These are phyloP conservation scores for Psilocybe subaeruginosa DNA, from an alignment of 768 basidiomycete species.

Conservation along the genomic window DNA sequence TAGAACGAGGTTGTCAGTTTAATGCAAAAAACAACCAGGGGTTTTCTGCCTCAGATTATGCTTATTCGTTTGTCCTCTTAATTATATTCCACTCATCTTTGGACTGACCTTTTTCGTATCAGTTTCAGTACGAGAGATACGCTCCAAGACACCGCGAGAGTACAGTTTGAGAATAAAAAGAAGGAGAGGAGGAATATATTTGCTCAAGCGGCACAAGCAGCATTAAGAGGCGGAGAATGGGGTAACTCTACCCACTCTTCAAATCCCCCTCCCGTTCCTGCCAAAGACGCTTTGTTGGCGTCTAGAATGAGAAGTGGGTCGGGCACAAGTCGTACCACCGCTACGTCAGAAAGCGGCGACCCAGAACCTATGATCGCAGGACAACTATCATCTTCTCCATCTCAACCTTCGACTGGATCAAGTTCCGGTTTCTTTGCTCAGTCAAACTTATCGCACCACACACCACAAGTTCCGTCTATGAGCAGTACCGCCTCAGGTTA, in stretches of 20 bases:
- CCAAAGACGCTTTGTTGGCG: slow-evolving; percentile 45
- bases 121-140: slow-evolving; percentile 79
- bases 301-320: slow-evolving; percentile 79
- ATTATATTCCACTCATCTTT: not conserved
- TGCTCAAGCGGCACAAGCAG: slow-evolving; percentile 78
- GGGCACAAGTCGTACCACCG: slow-evolving; percentile 76
- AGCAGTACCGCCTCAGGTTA: slow-evolving; percentile 31
- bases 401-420: slow-evolving; percentile 54
- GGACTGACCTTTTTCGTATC: slow-evolving; percentile 3
- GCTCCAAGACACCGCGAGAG: slow-evolving; percentile 78
- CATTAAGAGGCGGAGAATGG: slow-evolving; percentile 68
- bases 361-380: slow-evolving; percentile 51
- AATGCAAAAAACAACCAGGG: slow-evolving; percentile 86
- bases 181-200: slow-evolving; percentile 71
- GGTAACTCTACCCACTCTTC: slow-evolving; percentile 42
- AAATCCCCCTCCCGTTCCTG: slow-evolving; percentile 48
- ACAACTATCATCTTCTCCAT: slow-evolving; percentile 64
- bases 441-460: slow-evolving; percentile 26
- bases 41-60: slow-evolving; percentile 91
- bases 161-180: slow-evolving; percentile 81
- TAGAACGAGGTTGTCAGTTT: slow-evolving; percentile 88
- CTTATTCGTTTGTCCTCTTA: slow-evolving; percentile 71
- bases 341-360: slow-evolving; percentile 77
- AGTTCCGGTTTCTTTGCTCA: slow-evolving; percentile 42
- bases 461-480: slow-evolving; percentile 32